Percentiles rank a stretch among this genome's conserved stretches.
phyloP scores from a whole-genome alignment of 176 grass and related monocot genomes.

The Metroxylon sagu region DNA sequence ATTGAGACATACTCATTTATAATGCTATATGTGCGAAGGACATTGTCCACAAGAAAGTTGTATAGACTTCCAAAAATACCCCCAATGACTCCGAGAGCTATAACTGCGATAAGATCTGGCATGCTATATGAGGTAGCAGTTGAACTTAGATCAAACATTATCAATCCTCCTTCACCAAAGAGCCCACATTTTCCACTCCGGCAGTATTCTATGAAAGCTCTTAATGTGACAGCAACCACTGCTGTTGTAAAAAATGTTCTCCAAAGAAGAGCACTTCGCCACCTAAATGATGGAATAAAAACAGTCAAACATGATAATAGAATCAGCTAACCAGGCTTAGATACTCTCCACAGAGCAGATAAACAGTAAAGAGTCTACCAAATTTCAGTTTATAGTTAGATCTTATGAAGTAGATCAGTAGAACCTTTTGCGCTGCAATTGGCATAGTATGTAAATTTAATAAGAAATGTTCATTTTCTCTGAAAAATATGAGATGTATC shows the following conservation, averaged over 20 bases:
- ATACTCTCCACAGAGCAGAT: too few relatives aligned
- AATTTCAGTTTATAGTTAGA: too few relatives aligned
- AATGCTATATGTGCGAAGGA: constrained; percentile 36
- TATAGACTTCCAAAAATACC: constrained; percentile 48
- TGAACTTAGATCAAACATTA: constrained; percentile 66
- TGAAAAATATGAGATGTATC: too few relatives aligned
- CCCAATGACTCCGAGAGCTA: constrained; percentile 33
- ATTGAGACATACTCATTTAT: constrained; percentile 38
- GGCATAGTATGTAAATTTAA: too few relatives aligned
- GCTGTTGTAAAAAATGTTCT: constrained; percentile 70
- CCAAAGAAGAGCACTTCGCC: constrained; percentile 70
- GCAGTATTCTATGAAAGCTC: constrained; percentile 45
- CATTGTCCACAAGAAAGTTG: constrained; percentile 37
- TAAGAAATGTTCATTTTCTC: too few relatives aligned
- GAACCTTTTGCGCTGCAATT: too few relatives aligned
- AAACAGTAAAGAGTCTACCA: too few relatives aligned
- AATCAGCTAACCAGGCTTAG: too few relatives aligned
- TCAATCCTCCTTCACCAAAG: constrained; percentile 62
- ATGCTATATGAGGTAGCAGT: constrained; percentile 21
- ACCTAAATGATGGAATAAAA: constrained; percentile 27
- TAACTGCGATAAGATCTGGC: constrained; percentile 21
- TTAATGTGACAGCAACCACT: constrained; percentile 41
- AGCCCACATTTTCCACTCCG: constrained; percentile 50
- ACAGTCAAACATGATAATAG: neutral
- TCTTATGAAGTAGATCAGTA: too few relatives aligned